Percentiles rank a stretch among this genome's conserved stretches.
Evolutionary conservation across 192 early-diverging fungal genomes (phyloP).

Genomic region (Chytriomyces sp.): DNA sequence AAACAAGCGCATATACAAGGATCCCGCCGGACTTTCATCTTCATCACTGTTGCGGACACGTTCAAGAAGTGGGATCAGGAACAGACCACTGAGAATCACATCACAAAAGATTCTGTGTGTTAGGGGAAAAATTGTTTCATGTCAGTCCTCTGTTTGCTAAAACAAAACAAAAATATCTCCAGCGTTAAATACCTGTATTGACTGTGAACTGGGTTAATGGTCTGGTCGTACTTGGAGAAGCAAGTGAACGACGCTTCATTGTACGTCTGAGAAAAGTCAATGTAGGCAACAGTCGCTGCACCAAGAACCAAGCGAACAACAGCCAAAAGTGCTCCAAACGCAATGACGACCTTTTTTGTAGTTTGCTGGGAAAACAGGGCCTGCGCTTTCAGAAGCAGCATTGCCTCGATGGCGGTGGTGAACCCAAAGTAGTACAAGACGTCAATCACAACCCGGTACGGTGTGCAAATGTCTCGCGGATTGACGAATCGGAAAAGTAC

Average conservation of each 20-base stretch:
- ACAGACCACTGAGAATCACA: background rate
- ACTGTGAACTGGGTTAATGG: background rate
- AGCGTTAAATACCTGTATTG: background rate
- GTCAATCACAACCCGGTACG: background rate
- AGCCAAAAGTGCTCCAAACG: background rate
- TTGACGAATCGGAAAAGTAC: slow-evolving; percentile 1
- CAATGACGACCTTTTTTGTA: background rate
- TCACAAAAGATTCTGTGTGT: background rate
- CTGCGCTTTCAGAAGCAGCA: slow-evolving; percentile 1
- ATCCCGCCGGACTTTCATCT: background rate
- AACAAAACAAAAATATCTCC: background rate
- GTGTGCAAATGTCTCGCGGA: background rate
- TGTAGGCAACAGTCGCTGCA: background rate
- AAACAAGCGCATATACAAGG: background rate
- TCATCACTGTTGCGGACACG: background rate
- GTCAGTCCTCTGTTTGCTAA: background rate
- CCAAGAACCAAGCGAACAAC: background rate
- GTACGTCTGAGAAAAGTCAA: background rate
- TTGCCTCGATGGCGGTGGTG: background rate
- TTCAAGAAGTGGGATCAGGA: background rate
- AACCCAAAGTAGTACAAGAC: background rate
- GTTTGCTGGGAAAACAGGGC: background rate
- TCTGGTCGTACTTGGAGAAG: background rate
- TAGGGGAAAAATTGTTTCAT: background rate
- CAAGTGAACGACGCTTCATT: background rate